Base-by-base conservation (phyloP, 1,284 basidiomycete genomes). In the Malassezia furfur region DNA sequence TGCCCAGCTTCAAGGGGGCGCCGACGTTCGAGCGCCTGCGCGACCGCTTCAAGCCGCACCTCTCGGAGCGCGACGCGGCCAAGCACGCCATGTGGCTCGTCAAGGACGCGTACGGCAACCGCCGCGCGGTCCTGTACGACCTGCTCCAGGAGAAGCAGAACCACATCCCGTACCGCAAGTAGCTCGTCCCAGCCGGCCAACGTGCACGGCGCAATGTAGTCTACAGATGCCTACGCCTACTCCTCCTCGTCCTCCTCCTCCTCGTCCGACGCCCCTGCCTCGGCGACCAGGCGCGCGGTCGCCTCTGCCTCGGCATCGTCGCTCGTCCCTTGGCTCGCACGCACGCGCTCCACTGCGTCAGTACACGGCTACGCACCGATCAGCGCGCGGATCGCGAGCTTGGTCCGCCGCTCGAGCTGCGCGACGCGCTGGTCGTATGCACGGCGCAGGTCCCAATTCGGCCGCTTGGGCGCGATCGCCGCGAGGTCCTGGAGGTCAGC, bases 1-100 rank as follows among this genome's bases (percentile, higher is more conserved):
- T 99, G 47, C 93, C 94, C 1, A 90, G 87, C 11, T 98, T 96
- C 82, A 98, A 96, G 75, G 94, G 93, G 36, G 88, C 94, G 72
- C 80, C 80, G 0, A 68, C 64, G 10, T 93, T 98, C 72, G 83
- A 83, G 65, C 79, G 93, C 38, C 79, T 99, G 40, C 81, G 83
- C 52, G 89, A 93, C 55, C 81, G 94, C 30, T 99, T 96, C 77
- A 85, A 83, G 52, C 81, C 87, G 15, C 82, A 85, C 19, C 75
- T 94, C 53, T 85, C 82, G 56, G 93, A 98, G 72, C 81, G 88
- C 44, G 86, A 90, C 63, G 94, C 93, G 6, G 91, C 91, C 0
- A 85, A 91, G 28, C 91, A 82, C 76, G 68, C 96, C 85, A 81
- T 88, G 80, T 80, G 83, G 22, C 80, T 90, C 35, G 85, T 96